A percentile compares a stretch with the other conserved stretches of the same genome.
Conservation (phyloP, 805 yeast species). For the Metschnikowia corniflorae region DNA sequence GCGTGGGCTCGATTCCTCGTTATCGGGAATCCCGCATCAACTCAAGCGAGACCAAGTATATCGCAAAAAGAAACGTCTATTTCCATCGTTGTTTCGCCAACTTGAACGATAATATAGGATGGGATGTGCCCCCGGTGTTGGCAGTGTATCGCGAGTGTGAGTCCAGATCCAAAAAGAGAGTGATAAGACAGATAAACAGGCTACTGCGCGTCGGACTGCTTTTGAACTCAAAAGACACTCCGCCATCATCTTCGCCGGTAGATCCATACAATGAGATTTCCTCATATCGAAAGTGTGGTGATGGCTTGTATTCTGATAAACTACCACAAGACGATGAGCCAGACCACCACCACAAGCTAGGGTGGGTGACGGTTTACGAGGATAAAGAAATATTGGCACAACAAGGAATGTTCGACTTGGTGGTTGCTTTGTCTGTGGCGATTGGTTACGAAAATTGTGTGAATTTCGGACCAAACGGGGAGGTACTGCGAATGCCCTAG, state of each 20-base stretch:
- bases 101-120: constrained; percentile 3
- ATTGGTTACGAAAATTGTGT: constrained; percentile 37
- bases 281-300: constrained; percentile 46
- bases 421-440: constrained; percentile 52
- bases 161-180: constrained; percentile 32
- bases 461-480: background rate
- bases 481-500: no score
- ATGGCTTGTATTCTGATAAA: constrained; percentile 43
- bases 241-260: background rate
- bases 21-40: constrained; percentile 20
- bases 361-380: constrained; percentile 64
- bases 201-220: constrained; percentile 12
- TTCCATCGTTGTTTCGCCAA: constrained; percentile 32
- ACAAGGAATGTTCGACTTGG: constrained; percentile 51
- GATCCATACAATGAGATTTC: constrained; percentile 19
- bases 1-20: constrained; percentile 44
- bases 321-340: constrained; percentile 61
- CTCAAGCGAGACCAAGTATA: constrained; percentile 22
- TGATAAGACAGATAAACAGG: constrained; percentile 34
- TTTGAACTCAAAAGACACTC: background rate
- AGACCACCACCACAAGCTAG: constrained; percentile 49
- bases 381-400: constrained; percentile 20
- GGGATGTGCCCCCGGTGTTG: constrained; percentile 27
- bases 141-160: constrained; percentile 43
- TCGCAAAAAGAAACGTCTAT: constrained; percentile 35